These are phyloP conservation scores for Ceratocystis alfenasii DNA, from an alignment of 2,329 filamentous ascomycete genomes.

Conservation along the genomic window DNA sequence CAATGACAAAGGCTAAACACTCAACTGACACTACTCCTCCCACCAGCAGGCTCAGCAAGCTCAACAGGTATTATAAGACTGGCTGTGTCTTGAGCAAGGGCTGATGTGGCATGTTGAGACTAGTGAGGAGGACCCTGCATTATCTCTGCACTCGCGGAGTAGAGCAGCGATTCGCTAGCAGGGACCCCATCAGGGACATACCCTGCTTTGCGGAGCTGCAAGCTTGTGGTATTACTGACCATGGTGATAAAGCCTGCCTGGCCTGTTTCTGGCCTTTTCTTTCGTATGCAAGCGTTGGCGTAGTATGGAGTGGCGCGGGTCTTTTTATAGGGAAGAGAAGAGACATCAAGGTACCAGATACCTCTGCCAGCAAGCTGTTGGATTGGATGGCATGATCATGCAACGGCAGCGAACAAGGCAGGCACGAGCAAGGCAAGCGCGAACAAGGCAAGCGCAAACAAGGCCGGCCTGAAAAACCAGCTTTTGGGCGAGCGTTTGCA, in stretches of 20 bases:
- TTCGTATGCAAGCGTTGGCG: too few relatives aligned
- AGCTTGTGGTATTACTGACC: not conserved
- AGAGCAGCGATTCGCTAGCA: not conserved
- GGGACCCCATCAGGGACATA: not conserved
- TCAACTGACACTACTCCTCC: not conserved
- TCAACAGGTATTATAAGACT: not conserved
- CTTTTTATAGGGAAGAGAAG: constrained; percentile 8
- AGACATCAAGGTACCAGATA: not conserved
- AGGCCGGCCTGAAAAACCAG: not conserved
- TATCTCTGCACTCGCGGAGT: constrained; percentile 1
- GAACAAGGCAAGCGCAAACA: not conserved
- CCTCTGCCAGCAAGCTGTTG: not conserved
- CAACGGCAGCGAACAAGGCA: not conserved
- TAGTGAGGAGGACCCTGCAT: constrained; percentile 2
- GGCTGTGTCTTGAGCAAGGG: not conserved
- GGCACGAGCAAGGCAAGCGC: not conserved
- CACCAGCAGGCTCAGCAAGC: not conserved
- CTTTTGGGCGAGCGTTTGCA: not conserved
- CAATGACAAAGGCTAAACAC: not conserved
- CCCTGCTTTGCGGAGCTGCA: not conserved
- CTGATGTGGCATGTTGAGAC: constrained; percentile 1
- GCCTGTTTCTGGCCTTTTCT: too few relatives aligned
- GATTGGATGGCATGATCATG: not conserved
- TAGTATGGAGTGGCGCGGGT: not conserved
- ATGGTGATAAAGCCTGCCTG: too few relatives aligned